Conservation (phyloP, 2,329 filamentous ascomycete genomes). For the Trichoderma sp. region DNA sequence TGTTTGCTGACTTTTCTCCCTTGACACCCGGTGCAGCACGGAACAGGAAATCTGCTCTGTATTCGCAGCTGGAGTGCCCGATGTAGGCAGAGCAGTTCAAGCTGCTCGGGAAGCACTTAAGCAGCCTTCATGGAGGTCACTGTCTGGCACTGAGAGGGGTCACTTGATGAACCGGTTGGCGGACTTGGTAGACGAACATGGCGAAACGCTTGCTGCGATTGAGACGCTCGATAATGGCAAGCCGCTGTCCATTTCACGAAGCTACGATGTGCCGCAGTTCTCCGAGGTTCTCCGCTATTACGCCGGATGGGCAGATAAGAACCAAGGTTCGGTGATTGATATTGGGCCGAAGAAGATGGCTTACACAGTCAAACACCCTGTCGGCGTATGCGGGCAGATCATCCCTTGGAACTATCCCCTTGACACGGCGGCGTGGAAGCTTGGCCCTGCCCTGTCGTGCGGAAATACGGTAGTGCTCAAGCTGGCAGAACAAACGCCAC, state of each 20-base stretch:
- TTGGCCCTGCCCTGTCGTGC: constrained; percentile 62
- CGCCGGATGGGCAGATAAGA: constrained; percentile 79
- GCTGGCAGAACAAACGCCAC: constrained; percentile 63
- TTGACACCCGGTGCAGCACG: constrained; percentile 39
- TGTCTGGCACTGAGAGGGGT: constrained; percentile 70
- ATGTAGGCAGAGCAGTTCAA: constrained; percentile 71
- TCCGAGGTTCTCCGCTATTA: constrained; percentile 69
- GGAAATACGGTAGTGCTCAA: constrained; percentile 64
- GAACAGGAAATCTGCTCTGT: constrained; percentile 73
- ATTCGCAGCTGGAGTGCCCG: constrained; percentile 66
- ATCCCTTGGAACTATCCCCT: constrained; percentile 85
- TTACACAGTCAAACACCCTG: constrained; percentile 75
- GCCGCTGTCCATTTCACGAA: constrained; percentile 67
- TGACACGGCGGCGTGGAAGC: constrained; percentile 62
- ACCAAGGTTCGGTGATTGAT: constrained; percentile 76
- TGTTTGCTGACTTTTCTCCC: not conserved
- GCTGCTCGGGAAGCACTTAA: constrained; percentile 72
- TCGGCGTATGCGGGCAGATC: constrained; percentile 77
- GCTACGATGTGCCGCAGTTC: constrained; percentile 61
- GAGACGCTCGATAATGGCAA: constrained; percentile 86
- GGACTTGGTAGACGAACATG: constrained; percentile 68
- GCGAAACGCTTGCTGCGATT: constrained; percentile 51
- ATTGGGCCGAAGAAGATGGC: constrained; percentile 71
- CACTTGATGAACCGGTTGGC: constrained; percentile 71
- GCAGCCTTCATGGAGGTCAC: constrained; percentile 66